Evolutionary conservation across 352 stramenopile genomes (phyloP).

Genomic region (Blastocystis sp.): DNA sequence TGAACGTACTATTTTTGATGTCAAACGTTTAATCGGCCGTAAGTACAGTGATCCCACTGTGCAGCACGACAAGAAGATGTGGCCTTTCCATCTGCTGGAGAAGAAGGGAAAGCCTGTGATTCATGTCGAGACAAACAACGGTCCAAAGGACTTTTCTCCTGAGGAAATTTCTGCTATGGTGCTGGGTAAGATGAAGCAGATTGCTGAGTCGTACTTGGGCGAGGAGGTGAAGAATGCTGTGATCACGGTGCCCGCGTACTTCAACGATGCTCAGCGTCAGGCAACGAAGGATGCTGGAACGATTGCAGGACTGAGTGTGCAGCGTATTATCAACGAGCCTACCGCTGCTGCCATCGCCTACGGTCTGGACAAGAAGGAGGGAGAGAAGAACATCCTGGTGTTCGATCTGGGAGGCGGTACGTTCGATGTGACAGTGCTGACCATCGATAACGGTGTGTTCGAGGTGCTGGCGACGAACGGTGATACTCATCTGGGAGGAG

Average conservation of each 20-base stretch:
- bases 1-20: constrained; percentile 97
- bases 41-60: constrained; percentile 91
- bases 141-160: constrained; percentile 85
- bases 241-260: constrained; percentile 86
- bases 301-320: constrained; percentile 91
- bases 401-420: constrained; percentile 93
- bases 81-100: constrained; percentile 92
- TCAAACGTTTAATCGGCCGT: constrained; percentile 98
- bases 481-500: constrained; percentile 96
- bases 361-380: constrained; percentile 86
- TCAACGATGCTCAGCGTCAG: constrained; percentile 94
- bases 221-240: constrained; percentile 93
- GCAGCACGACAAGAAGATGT: constrained; percentile 90
- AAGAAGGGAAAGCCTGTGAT: constrained; percentile 83
- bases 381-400: constrained; percentile 88
- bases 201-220: constrained; percentile 93
- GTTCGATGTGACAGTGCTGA: constrained; percentile 95
- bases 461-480: constrained; percentile 97
- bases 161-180: constrained; percentile 99
- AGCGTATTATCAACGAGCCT: constrained; percentile 97
- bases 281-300: constrained; percentile 97
- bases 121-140: constrained; percentile 77
- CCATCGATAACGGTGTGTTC: constrained; percentile 97
- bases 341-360: constrained; percentile 94
- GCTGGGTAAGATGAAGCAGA: constrained; percentile 96